Conservation (phyloP, 2,329 filamentous ascomycete genomes). For the Ascochyta lentis region DNA sequence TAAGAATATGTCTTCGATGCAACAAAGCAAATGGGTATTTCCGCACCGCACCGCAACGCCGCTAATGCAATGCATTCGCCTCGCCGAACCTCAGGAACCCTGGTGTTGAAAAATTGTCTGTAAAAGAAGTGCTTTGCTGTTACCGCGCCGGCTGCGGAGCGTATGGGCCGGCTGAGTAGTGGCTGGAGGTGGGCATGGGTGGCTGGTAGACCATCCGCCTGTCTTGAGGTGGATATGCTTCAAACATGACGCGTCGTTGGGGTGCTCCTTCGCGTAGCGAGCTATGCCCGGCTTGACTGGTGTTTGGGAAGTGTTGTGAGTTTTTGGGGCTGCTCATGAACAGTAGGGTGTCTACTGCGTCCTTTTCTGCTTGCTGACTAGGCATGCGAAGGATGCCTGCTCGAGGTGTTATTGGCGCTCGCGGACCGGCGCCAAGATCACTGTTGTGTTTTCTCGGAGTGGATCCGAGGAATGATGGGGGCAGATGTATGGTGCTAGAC, state of each 20-base stretch:
- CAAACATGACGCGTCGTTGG: slow-evolving; percentile 48
- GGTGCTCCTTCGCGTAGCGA: slow-evolving; percentile 39
- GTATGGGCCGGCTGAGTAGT: slow-evolving; percentile 37
- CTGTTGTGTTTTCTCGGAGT: slow-evolving; percentile 43
- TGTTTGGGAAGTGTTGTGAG: slow-evolving; percentile 52
- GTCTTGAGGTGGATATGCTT: slow-evolving; percentile 38
- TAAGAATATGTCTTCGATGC: slow-evolving; percentile 23
- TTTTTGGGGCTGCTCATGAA: slow-evolving; percentile 84
- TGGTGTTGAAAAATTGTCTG: slow-evolving; percentile 7
- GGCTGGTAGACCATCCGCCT: slow-evolving; percentile 30
- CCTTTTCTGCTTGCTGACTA: slow-evolving; percentile 75
- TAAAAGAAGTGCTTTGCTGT: not conserved
- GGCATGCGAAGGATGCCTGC: slow-evolving; percentile 69
- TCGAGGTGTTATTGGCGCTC: slow-evolving; percentile 43
- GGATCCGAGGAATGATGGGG: slow-evolving; percentile 40
- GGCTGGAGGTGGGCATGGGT: slow-evolving; percentile 31
- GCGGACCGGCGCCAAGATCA: slow-evolving; percentile 35
- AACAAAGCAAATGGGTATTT: slow-evolving; percentile 41
- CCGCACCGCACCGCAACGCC: slow-evolving; percentile 36
- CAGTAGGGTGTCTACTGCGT: slow-evolving; percentile 79
- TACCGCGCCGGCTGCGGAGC: slow-evolving; percentile 38
- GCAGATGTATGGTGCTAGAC: slow-evolving; percentile 41
- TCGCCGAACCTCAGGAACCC: slow-evolving; percentile 25
- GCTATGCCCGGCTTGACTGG: slow-evolving; percentile 36
- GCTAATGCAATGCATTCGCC: slow-evolving; percentile 42